Base-by-base conservation (phyloP, 1,139 yeast genomes). In the Suhomyces choctaworum region DNA sequence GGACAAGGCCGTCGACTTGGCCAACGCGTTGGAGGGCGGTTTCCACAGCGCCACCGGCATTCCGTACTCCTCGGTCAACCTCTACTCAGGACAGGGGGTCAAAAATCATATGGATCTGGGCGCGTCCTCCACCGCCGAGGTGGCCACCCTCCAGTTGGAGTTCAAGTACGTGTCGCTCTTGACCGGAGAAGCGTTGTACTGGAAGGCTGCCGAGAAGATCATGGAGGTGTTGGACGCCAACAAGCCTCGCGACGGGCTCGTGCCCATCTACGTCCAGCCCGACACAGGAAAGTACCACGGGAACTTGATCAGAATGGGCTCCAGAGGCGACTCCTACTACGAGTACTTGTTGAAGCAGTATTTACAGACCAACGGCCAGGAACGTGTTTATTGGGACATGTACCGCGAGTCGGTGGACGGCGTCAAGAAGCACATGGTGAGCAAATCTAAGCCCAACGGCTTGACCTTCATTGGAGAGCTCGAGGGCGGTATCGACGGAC, bases 281-380 rank as follows among this genome's bases (percentile, higher is more conserved):
- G 82, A 79, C 24, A 73, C 83, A 0, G 97, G 95, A 2, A 64
- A 68, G 45, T 88, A 76, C 57, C 78, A 70, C 44, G 89, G 88
- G 0, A 52, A 56, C 1, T 60, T 76, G 40, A 86, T 90, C 42
- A 73, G 96, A 44, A 64, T 90, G 40, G 97, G 97, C 0, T 85
- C 95, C 1, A 73, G 96, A 49, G 97, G 96, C 32, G 97, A 89
- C 58, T 87, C 96, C 1, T 90, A 89, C 57, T 90, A 90, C 53
- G 97, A 90, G 60, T 89, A 88, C 57, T 68, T 90, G 35, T 70
- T 89, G 48, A 90, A 90, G 59, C 96, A 89, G 60, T 87, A 82
- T 55, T 64, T 90, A 46, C 92, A 86, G 57, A 87, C 97, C 2
- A 73, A 73, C 39, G 74, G 76, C 50, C 59, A 68, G 38, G 87